Percentiles rank a stretch among this genome's conserved stretches.
These are phyloP conservation scores for Russula abietina DNA, from an alignment of 768 basidiomycete species.

Conservation along the genomic window DNA sequence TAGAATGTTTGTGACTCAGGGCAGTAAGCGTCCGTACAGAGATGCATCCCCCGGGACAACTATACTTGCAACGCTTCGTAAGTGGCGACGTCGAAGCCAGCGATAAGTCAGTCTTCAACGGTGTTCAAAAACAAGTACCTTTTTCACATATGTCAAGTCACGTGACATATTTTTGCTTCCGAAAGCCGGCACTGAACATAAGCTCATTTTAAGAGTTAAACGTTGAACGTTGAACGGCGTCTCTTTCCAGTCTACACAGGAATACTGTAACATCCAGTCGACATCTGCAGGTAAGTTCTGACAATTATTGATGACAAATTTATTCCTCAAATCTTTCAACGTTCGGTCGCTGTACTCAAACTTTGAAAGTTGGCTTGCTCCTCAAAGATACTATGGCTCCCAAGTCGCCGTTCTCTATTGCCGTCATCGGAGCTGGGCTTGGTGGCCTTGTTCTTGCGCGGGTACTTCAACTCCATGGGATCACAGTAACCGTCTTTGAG, in stretches of 20 bases:
- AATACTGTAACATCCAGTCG: background rate
- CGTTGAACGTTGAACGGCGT: no score
- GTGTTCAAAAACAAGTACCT: no score
- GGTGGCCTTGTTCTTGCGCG: slow-evolving; percentile 55
- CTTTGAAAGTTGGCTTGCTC: background rate
- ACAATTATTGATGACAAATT: background rate
- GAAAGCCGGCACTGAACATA: no score
- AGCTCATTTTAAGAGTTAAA: no score
- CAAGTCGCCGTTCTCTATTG: slow-evolving; percentile 9
- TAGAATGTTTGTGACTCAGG: no score
- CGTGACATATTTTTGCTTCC: no score
- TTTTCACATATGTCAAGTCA: no score
- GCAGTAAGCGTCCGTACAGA: no score
- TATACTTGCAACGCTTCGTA: no score
- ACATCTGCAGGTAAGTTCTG: background rate
- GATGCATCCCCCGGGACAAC: no score
- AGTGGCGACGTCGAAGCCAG: no score
- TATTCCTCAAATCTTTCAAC: background rate
- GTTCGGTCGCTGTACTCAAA: background rate
- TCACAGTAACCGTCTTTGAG: slow-evolving; percentile 60
- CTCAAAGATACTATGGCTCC: background rate
- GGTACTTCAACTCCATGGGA: slow-evolving; percentile 57
- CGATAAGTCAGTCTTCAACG: rapidly evolving
- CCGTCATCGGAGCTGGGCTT: slow-evolving; percentile 12
- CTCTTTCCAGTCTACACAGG: no score